These are phyloP conservation scores for Talaromyces adpressus DNA, from an alignment of 495 filamentous ascomycete genomes.

Conservation along the genomic window DNA sequence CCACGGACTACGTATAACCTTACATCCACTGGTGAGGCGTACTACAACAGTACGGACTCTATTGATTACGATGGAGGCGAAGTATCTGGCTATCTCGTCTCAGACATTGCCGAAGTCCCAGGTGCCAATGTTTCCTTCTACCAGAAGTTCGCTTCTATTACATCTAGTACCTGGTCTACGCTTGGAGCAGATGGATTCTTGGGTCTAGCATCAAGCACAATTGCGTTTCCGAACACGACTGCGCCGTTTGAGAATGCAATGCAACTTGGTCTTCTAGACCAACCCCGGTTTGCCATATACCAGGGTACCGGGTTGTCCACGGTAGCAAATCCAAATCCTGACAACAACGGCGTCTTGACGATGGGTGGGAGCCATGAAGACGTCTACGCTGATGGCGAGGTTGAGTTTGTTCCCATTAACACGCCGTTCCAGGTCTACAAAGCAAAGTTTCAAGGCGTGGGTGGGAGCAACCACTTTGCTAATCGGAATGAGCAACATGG, in stretches of 20 bases:
- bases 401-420: neutral
- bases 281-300: slow-evolving; percentile 1
- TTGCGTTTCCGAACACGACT: neutral
- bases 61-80: neutral
- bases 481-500: neutral
- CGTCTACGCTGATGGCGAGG: neutral
- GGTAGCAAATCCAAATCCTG: neutral
- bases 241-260: neutral
- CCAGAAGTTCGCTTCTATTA: neutral
- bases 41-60: neutral
- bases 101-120: neutral
- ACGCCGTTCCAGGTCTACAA: neutral
- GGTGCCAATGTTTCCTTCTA: neutral
- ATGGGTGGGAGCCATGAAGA: neutral
- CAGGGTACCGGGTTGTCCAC: neutral
- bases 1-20: neutral
- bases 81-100: neutral
- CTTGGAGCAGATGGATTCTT: neutral
- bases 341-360: neutral
- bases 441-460: neutral
- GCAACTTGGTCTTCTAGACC: neutral
- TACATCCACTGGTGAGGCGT: neutral
- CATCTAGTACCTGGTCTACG: neutral
- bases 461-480: neutral
- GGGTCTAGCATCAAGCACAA: neutral